Conservation (phyloP, 2,329 filamentous ascomycete species). For the Monilinia laxa region DNA sequence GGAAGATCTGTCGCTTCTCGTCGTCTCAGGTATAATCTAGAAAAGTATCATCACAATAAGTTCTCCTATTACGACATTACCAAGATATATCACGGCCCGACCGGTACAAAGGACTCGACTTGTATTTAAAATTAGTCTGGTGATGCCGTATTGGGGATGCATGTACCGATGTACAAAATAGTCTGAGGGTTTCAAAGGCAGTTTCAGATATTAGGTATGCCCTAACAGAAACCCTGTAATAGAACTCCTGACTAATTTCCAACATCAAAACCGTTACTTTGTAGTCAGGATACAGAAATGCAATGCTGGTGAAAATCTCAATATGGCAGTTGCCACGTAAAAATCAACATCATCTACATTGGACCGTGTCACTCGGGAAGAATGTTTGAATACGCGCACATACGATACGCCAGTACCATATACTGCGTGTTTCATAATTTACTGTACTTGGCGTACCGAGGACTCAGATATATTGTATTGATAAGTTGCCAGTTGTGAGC, state of each 20-base stretch:
- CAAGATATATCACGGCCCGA: no score
- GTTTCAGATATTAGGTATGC: neutral
- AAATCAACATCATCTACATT: neutral
- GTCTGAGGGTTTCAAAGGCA: neutral
- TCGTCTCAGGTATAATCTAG: constrained; percentile 10
- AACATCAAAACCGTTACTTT: constrained; percentile 5
- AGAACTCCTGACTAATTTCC: neutral
- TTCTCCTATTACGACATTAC: neutral
- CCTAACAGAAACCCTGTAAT: constrained; percentile 2
- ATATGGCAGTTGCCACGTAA: neutral
- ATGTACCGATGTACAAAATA: neutral
- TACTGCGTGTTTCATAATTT: constrained; percentile 2
- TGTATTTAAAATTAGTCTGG: neutral
- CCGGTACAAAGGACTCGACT: neutral
- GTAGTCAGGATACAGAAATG: constrained; percentile 1
- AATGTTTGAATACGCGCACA: neutral
- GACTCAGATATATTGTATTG: neutral
- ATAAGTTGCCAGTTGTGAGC: neutral
- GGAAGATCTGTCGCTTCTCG: constrained; percentile 2
- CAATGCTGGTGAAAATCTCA: neutral
- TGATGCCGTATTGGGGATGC: neutral
- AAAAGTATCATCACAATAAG: neutral
- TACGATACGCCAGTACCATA: neutral
- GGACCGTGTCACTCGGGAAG: neutral
- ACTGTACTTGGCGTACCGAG: neutral